phyloP scores from a whole-genome alignment of 106 monocot species.

The Gastrodia elata region DNA sequence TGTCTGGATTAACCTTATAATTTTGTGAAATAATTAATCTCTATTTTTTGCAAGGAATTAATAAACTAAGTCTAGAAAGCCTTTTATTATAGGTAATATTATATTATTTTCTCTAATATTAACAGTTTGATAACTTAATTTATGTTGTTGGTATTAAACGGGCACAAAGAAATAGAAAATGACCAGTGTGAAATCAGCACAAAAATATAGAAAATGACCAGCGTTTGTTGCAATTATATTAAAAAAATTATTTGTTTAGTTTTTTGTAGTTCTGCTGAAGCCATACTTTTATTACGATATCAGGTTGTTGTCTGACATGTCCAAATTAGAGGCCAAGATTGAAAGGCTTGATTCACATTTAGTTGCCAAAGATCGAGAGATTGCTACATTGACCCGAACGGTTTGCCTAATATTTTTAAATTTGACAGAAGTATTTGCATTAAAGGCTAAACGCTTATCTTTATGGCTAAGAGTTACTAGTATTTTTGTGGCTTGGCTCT shows the following conservation, averaged over 20 bases:
- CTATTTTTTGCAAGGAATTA: too few relatives aligned
- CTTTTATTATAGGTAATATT: too few relatives aligned
- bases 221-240: not conserved
- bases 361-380: conserved; percentile 86
- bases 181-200: too few relatives aligned
- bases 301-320: conserved; percentile 78
- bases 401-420: conserved; percentile 20
- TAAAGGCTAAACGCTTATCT: not conserved
- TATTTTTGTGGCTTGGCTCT: conserved; percentile 1
- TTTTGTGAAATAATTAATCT: too few relatives aligned
- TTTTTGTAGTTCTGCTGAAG: not conserved
- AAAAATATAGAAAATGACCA: not conserved
- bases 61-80: too few relatives aligned
- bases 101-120: too few relatives aligned
- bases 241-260: not conserved
- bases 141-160: too few relatives aligned
- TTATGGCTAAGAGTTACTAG: conserved; percentile 6
- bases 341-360: conserved; percentile 92
- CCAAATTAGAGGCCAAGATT: conserved; percentile 89
- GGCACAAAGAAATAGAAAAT: not conserved
- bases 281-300: not conserved
- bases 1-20: too few relatives aligned
- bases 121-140: not conserved
- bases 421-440: not conserved
- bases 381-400: conserved; percentile 81